These are phyloP conservation scores for Ilyonectria robusta DNA, from an alignment of 2,329 filamentous ascomycete genomes.

Conservation along the genomic window DNA sequence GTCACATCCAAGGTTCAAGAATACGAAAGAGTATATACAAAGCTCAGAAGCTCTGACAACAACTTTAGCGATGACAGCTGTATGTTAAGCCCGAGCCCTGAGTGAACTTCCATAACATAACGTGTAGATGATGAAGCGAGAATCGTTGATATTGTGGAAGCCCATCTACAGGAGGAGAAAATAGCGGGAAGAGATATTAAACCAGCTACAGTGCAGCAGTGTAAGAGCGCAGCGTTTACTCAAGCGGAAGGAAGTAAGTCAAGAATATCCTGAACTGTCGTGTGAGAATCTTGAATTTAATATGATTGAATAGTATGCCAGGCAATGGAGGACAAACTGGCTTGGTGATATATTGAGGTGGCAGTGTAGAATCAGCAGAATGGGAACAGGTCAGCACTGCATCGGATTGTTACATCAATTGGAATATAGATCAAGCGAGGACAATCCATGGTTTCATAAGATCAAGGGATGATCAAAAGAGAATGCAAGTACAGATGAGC, in stretches of 20 bases:
- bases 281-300: neutral
- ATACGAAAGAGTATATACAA: neutral
- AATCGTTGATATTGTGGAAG: slow-evolving; percentile 7
- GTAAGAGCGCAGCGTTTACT: slow-evolving; percentile 20
- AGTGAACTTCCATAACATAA: neutral
- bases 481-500: no score
- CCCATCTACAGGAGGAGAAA: slow-evolving; percentile 5
- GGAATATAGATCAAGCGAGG: no score
- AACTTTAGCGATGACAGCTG: neutral
- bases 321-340: slow-evolving; percentile 17
- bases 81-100: neutral
- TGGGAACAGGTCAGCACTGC: no score
- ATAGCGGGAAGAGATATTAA: slow-evolving; percentile 8
- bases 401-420: no score
- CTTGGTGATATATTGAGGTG: neutral
- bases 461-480: no score
- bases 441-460: no score
- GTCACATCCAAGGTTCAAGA: slow-evolving; percentile 1
- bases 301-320: slow-evolving; percentile 2
- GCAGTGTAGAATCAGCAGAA: no score
- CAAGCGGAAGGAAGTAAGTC: slow-evolving; percentile 24
- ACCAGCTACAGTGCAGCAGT: slow-evolving; percentile 25
- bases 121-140: neutral
- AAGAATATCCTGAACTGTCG: no score
- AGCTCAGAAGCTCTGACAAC: neutral